Base-by-base conservation (phyloP, 2,329 filamentous ascomycete species). In the Monosporascus sp. region DNA sequence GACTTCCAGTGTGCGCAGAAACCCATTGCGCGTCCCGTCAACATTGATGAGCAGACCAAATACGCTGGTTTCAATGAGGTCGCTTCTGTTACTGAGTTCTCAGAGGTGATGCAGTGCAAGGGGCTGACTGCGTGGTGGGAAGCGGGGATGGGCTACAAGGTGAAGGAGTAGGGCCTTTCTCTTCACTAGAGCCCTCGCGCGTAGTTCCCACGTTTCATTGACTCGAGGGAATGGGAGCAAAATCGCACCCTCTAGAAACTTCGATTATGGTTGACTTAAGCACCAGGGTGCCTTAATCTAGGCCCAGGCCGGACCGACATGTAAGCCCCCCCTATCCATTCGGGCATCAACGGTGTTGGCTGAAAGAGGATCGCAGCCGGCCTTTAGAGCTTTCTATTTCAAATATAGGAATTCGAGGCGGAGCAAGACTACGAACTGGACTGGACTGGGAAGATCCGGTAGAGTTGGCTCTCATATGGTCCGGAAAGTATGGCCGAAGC, bases 101-200 rank as follows among this genome's bases (percentile, higher is more conserved):
- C 79, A 1, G 68, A 68, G 27, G 68, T 74, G 18, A 88, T 90
- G 85, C 75, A 84, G 51, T 63, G 72, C 37, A 74, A 78, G 47
- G 83, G 84, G 0, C 66, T 89, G 5, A 74, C 74, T 58, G 65
- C 62, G 0, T 90, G 87, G 87, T 90, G 85, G 85, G 80, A 80
- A 61, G 77, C 72, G 47, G 84, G 77, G 0, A 89, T 59, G 55
- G 57, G 55, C 47, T 57, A 57, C 27, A 38, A 44, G 37, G 38
- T 39, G 15, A 37, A 49, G 20, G 22, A 31, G 25, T 25, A 37
- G 25, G 24, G 3, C 18, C 7, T 50, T 38, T n/a, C 22, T 7
- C 24, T 17, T 39, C 15, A 3, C n/a, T 25, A 15, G 22, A 44
- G 41, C 31, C 9, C 9, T 35, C 11, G 20, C 20, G 14, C 20